Evolutionary conservation across 1,139 yeast genomes (phyloP), one percentile per base, ranked within the genome.

Genomic region (Pichia sp.): DNA sequence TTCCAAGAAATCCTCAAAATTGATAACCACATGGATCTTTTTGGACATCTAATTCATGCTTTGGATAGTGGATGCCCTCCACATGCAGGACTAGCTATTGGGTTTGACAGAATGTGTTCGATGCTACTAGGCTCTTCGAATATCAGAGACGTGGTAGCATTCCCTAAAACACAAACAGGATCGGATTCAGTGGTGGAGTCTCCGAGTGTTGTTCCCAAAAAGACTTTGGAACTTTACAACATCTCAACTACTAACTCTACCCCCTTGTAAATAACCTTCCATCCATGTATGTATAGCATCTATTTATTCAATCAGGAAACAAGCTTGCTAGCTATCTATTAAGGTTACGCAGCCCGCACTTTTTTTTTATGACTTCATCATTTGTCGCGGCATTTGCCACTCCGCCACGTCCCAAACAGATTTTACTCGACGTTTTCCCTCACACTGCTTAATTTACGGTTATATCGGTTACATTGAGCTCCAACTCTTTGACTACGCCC

Each of bases 11-110:
- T 85, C 29, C 66, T 84, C 35, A 61, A 68, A 10, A 79, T 84
- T 3, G 44, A 58, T 0, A 69, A 85, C 52, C 73, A 84, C 43
- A 70, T 80, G 41, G 60, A 63, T 26, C 67, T 87, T n/a, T 92
- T 92, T 68, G 95, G 95, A 0, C 99, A 94, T 63, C 69, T 92
- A 41, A 68, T 94, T 33, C 70, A 72, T 40, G 97, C 96, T 0
- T 75, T 92, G 49, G 77, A 78, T 39, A 79, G 85, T 67, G 98
- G 98, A 1, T 88, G 97, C 59, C 99, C 99, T 0, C 98, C 99
- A 0, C 99, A 92, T 66, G 97, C 97, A 3, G 99, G 99, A 0
- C 70, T 92, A 43, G 99, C 98, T 0, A 70, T 92, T 45, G 99
- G 98, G 0, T 85, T 92, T 55, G 99, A 92, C 62, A 71, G 99